phyloP scores from a whole-genome alignment of 2,329 filamentous ascomycete species.

The Botrytis cinerea region DNA sequence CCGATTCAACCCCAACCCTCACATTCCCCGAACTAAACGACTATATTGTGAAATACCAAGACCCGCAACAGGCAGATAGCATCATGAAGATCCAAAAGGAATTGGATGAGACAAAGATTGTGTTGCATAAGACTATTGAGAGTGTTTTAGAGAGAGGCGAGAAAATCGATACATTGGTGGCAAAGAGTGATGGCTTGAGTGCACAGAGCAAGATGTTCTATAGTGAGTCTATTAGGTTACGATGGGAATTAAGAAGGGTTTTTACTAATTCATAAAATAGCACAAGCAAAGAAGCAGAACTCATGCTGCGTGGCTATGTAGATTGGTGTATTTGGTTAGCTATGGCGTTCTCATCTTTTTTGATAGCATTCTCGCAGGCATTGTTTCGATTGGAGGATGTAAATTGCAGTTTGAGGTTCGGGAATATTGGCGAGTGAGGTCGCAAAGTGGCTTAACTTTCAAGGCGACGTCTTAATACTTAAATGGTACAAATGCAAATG shows the following conservation, averaged over 20 bases:
- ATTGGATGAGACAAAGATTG: constrained; percentile 95
- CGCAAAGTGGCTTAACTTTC: background rate
- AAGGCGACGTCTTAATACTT: constrained; percentile 10
- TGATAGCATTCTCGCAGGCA: constrained; percentile 25
- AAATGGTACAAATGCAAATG: background rate
- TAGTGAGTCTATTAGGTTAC: constrained; percentile 52
- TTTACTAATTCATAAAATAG: constrained; percentile 40
- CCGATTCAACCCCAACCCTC: constrained; percentile 55
- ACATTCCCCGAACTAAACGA: constrained; percentile 75
- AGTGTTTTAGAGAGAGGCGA: constrained; percentile 85
- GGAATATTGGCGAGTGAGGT: constrained; percentile 10
- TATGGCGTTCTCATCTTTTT: constrained; percentile 27
- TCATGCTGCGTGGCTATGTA: constrained; percentile 74
- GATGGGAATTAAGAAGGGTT: background rate
- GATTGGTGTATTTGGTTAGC: constrained; percentile 28
- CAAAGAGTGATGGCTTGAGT: constrained; percentile 89
- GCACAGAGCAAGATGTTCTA: constrained; percentile 98
- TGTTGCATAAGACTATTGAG: constrained; percentile 96
- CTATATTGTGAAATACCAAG: constrained; percentile 65
- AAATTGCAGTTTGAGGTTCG: constrained; percentile 18
- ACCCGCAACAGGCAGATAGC: constrained; percentile 84
- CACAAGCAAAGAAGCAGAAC: constrained; percentile 78
- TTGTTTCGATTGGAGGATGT: constrained; percentile 10
- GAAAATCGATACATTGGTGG: constrained; percentile 93
- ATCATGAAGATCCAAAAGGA: constrained; percentile 96